These are phyloP conservation scores for Sordaria brevicollis DNA, from an alignment of 495 filamentous ascomycete species.

Conservation along the genomic window DNA sequence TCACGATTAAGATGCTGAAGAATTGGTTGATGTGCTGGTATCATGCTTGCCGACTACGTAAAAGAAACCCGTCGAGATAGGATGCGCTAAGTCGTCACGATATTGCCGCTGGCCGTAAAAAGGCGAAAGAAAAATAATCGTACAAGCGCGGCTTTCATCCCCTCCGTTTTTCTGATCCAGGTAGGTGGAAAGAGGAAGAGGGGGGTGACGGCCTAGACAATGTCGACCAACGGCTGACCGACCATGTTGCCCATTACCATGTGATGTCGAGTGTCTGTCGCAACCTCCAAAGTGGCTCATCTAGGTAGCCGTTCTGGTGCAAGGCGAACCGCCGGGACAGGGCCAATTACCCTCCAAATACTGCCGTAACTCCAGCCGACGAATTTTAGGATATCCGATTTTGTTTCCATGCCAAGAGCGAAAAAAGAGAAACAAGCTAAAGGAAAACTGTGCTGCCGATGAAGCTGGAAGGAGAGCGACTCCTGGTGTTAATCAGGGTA, in stretches of 20 bases:
- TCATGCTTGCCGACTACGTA: slow-evolving; percentile 27
- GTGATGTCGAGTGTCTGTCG: slow-evolving; percentile 25
- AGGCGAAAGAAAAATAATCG: slow-evolving; percentile 25
- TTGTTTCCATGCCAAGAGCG: slow-evolving; percentile 23
- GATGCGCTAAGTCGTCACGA: slow-evolving; percentile 23
- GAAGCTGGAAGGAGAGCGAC: slow-evolving; percentile 3
- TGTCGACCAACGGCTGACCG: slow-evolving; percentile 26
- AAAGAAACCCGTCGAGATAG: slow-evolving; percentile 16
- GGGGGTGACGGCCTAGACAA: slow-evolving; percentile 13
- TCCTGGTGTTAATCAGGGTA: background rate
- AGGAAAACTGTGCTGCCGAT: slow-evolving; percentile 16
- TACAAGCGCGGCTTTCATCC: slow-evolving; percentile 25
- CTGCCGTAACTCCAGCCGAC: slow-evolving; percentile 30
- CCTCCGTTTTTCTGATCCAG: slow-evolving; percentile 23
- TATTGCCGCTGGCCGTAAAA: slow-evolving; percentile 21
- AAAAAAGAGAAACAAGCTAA: slow-evolving; percentile 14
- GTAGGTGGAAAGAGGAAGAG: slow-evolving; percentile 8
- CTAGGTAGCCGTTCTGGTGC: slow-evolving; percentile 15
- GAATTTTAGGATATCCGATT: slow-evolving; percentile 30
- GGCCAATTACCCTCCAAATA: slow-evolving; percentile 23
- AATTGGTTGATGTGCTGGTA: slow-evolving; percentile 19
- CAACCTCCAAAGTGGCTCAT: slow-evolving; percentile 20
- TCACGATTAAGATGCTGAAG: slow-evolving; percentile 17
- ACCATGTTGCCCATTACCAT: slow-evolving; percentile 17
- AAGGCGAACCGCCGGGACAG: slow-evolving; percentile 20